Conservation (phyloP, 768 basidiomycete species). For the Hydnomerulius pinastri region DNA sequence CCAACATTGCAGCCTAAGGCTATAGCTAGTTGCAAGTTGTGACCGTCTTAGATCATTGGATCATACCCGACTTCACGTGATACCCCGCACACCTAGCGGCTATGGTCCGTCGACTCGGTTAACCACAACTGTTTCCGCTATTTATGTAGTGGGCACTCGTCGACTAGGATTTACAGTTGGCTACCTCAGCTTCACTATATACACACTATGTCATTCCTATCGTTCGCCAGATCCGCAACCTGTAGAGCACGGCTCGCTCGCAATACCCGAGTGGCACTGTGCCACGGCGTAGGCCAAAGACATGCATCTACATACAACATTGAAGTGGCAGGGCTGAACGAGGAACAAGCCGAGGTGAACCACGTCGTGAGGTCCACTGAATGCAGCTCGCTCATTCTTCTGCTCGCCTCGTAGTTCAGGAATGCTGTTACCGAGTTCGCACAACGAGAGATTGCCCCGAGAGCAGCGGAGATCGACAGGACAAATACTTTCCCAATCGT, state of each 20-base stretch:
- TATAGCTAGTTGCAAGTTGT: too few species aligned
- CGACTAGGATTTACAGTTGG: not conserved
- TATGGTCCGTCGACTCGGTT: not conserved
- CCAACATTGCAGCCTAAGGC: too few species aligned
- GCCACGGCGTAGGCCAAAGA: conserved; percentile 5
- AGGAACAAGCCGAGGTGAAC: conserved; percentile 77
- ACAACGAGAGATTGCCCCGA: conserved; percentile 79
- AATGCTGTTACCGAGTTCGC: conserved; percentile 80
- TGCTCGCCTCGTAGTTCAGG: conserved; percentile 61
- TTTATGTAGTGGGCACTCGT: conserved; percentile 1
- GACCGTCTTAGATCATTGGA: too few species aligned
- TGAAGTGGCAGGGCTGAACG: conserved; percentile 74
- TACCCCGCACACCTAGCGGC: not conserved
- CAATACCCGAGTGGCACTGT: not conserved
- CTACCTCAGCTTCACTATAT: not conserved
- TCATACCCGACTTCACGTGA: not conserved
- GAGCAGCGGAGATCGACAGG: conserved; percentile 84
- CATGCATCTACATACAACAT: conserved; percentile 62
- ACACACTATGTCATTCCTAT: conserved; percentile 15
- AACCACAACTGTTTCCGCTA: too few species aligned
- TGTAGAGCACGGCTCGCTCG: conserved; percentile 6
- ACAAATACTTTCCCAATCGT: conserved; percentile 81
- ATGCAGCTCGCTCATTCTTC: not conserved
- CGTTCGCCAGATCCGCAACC: conserved; percentile 11
- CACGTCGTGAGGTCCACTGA: not conserved